These are phyloP conservation scores for Mycena sp. DNA, from an alignment of 1,284 basidiomycete genomes.

Conservation along the genomic window DNA sequence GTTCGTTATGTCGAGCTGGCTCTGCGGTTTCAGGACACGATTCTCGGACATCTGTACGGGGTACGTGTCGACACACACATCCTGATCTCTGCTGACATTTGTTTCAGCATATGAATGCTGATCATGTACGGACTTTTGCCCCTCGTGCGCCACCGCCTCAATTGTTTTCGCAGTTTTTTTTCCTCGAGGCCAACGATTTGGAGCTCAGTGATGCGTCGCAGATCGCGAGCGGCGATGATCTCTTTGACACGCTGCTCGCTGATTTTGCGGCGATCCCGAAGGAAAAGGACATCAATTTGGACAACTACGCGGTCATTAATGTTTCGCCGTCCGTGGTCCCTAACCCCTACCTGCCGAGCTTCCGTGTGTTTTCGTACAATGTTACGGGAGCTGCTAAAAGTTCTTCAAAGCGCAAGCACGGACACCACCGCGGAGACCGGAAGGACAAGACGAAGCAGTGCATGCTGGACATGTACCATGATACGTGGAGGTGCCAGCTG, in stretches of 20 bases:
- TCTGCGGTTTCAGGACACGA: conserved; percentile 89
- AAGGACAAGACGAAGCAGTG: conserved; percentile 58
- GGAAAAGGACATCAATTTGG: conserved; percentile 61
- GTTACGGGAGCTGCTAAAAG: conserved; percentile 54
- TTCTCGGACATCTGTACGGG: conserved; percentile 90
- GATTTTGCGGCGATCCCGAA: conserved; percentile 69
- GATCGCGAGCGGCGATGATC: conserved; percentile 37
- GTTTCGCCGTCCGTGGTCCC: conserved; percentile 87
- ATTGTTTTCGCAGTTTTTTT: conserved; percentile 62
- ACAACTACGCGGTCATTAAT: conserved; percentile 80
- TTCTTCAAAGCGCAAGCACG: conserved; percentile 51
- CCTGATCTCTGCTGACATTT: conserved; percentile 16
- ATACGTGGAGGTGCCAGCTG: conserved; percentile 69
- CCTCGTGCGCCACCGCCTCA: not conserved
- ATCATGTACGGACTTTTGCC: conserved; percentile 67
- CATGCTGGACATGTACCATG: conserved; percentile 57
- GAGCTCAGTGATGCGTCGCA: conserved; percentile 44
- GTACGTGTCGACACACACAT: conserved; percentile 38
- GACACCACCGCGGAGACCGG: conserved; percentile 55
- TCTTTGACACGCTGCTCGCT: conserved; percentile 61
- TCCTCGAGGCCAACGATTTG: conserved; percentile 66
- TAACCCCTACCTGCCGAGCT: conserved; percentile 85
- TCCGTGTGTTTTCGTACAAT: conserved; percentile 88
- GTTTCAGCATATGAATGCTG: conserved; percentile 78
- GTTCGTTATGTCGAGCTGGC: conserved; percentile 86